phyloP scores from a whole-genome alignment of 1,284 basidiomycete species.

The Fomes fomentarius region DNA sequence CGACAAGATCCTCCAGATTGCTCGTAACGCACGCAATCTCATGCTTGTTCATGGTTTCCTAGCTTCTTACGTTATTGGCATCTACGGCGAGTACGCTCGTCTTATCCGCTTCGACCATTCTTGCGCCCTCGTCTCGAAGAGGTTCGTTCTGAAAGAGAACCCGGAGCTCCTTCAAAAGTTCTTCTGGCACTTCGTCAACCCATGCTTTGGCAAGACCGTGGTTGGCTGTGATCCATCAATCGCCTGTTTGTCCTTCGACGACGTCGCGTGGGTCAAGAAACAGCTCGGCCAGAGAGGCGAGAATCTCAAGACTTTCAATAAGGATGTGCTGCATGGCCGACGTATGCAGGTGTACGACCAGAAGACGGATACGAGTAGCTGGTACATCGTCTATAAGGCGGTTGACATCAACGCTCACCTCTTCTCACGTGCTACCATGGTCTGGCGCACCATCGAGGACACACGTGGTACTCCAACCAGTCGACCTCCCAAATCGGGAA shows the following conservation, averaged over 20 bases:
- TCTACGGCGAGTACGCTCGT: slow-evolving; percentile 5
- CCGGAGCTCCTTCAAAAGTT: slow-evolving; percentile 8
- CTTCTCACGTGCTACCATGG: slow-evolving; percentile 18
- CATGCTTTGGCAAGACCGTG: not conserved
- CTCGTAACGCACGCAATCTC: slow-evolving; percentile 14
- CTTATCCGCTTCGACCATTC: slow-evolving; percentile 13
- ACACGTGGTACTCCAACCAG: not conserved
- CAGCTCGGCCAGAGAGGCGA: not conserved
- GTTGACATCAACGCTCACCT: slow-evolving; percentile 13
- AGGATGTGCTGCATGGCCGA: not conserved
- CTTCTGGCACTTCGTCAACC: slow-evolving; percentile 22
- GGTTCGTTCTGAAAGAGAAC: not conserved
- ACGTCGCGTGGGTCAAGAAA: not conserved
- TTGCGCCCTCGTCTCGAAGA: not conserved
- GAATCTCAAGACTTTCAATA: not conserved
- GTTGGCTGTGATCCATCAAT: slow-evolving; percentile 17
- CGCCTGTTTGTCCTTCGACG: not conserved
- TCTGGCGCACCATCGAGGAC: slow-evolving; percentile 4
- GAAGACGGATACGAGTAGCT: not conserved
- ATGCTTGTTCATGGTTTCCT: slow-evolving; percentile 14
- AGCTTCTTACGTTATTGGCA: slow-evolving; percentile 9
- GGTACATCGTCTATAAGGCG: slow-evolving; percentile 10
- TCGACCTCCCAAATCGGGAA: not conserved
- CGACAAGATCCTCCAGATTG: not conserved
- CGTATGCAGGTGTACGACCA: not conserved